Base-by-base conservation (phyloP, 768 basidiomycete species). In the Trametes coccinea region DNA sequence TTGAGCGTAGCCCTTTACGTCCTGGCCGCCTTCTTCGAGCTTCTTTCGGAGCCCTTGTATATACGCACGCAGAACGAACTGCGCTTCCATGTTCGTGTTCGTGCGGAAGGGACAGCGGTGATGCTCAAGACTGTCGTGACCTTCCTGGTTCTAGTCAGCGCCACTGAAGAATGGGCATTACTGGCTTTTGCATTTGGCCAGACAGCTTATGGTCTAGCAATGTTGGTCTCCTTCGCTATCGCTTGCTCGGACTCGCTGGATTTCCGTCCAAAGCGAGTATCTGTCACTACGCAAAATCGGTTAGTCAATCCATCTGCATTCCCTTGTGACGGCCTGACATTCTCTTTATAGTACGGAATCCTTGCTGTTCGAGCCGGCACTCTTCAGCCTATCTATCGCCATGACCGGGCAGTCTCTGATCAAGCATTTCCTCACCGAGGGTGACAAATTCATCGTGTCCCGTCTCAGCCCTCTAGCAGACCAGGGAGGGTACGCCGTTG, bases 381-480 rank as follows among this genome's bases (percentile, higher is more conserved):
- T 84, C 14, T 73, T 92, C 11, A 75, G 77, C 22, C 79, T 98
- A 5, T 90, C 93, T 0, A 73, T 84, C 53, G 92, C 89, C 0
- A 91, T 98, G 85, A 94, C 93, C 22, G 80, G 80, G 1, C 97
- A 98, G 72, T 93, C 91, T 0, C 64, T 97, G 2, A 80, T 98
- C 64, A 99, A 99, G 73, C 97, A 98, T 73, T 83, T 98, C 64
- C 78, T 99, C 30, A 98, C 96, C 0, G 97, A 98, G 70, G 94
- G 93, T 3, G 97, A 99, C 73, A 93, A 97, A 69, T 77, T 98
- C 46, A 82, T 96, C 10, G 80, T 99, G 16, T 92, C 92, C 0
- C 85, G 83, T 71, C 85, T 93, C 69, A 94, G 93, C 61, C 87
- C 90, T 33, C 76, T 96, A 52, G 79, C 86, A 48, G 90, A 95